Base-by-base conservation (phyloP, 768 basidiomycete species). In the Lactarius sp. region DNA sequence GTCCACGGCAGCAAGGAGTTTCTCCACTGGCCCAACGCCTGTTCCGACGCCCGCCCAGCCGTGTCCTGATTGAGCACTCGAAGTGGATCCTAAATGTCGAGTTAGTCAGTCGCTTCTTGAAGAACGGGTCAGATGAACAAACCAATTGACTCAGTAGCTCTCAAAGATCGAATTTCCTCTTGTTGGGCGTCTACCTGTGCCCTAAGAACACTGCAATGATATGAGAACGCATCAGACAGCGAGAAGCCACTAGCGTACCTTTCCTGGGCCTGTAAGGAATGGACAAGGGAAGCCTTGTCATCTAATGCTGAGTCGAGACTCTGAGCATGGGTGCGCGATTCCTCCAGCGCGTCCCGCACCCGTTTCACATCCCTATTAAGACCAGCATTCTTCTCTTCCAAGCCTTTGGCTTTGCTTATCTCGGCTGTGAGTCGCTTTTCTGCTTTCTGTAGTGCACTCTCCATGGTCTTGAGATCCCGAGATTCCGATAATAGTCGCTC, bases 1-100 rank as follows among this genome's bases (percentile, higher is more conserved):
- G n/a, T 84, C 81, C 49, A 89, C 76, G 1, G 88, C 84, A 33
- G 73, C 73, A 55, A 91, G 76, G 27, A 91, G 77, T 44, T 80
- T 81, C 64, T 82, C 83, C 39, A 87, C 77, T 50, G 12, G 74
- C 71, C 39, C 74, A 69, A 50, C 75, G 70, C 44, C 47, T 46
- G 49, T 36, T 27, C 37, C 13, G 14, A 34, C 36, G 47, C 22
- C 68, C 44, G 14, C 60, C 61, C 46, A 52, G 39, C n/a, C 18
- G 20, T 44, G 22, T 34, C 27, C n/a, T 4, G 44, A 44, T 34
- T 56, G 16, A n/a, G 56, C 22, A 41, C n/a, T 49, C 47, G 60
- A 50, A 16, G 52, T 34, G 20, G 22, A 18, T 1, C 22, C 63
- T 64, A 20, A 59, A 20, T 27, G 42, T 4, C n/a, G 22, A n/a